phyloP scores from a whole-genome alignment of 2,329 filamentous ascomycete genomes.

The Penicillium sp. region DNA sequence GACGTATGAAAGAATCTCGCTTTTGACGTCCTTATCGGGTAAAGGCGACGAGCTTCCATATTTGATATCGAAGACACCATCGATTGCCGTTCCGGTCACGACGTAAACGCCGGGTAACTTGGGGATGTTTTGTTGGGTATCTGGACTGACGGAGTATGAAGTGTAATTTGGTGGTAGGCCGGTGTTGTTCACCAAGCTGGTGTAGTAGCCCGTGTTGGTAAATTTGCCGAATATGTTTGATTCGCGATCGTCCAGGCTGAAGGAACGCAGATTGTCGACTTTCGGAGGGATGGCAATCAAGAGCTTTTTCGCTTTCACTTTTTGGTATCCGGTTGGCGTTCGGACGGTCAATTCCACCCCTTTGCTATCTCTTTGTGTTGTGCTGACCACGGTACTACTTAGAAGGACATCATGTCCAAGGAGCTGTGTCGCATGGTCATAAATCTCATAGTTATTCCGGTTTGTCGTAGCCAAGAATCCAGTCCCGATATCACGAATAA shows the following conservation, averaged over 20 bases:
- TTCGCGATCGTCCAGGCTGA: slow-evolving; percentile 41
- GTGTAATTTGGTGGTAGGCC: slow-evolving; percentile 31
- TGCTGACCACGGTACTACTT: slow-evolving; percentile 19
- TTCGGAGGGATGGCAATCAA: slow-evolving; percentile 47
- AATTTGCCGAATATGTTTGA: slow-evolving; percentile 40
- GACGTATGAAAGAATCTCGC: slow-evolving; percentile 26
- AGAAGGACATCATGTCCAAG: slow-evolving; percentile 30
- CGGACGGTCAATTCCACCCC: slow-evolving; percentile 29
- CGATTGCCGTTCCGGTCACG: slow-evolving; percentile 20
- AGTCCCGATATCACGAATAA: slow-evolving; percentile 4
- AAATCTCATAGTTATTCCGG: slow-evolving; percentile 24
- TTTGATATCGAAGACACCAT: slow-evolving; percentile 17
- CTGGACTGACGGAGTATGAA: slow-evolving; percentile 1
- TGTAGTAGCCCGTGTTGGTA: slow-evolving; percentile 41
- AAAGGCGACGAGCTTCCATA: slow-evolving; percentile 20
- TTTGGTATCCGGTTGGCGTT: slow-evolving; percentile 30
- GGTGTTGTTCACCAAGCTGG: slow-evolving; percentile 40
- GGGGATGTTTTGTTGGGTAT: slow-evolving; percentile 16
- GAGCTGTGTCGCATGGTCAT: slow-evolving; percentile 22
- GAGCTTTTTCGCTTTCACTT: slow-evolving; percentile 43
- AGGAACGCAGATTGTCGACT: slow-evolving; percentile 34
- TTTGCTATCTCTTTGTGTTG: slow-evolving; percentile 13
- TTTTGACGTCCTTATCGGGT: slow-evolving; percentile 26
- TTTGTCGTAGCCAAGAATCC: slow-evolving; percentile 9
- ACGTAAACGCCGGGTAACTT: slow-evolving; percentile 27